These are phyloP conservation scores for Meripilus lineatus DNA, from an alignment of 1,284 basidiomycete species.

Conservation along the genomic window DNA sequence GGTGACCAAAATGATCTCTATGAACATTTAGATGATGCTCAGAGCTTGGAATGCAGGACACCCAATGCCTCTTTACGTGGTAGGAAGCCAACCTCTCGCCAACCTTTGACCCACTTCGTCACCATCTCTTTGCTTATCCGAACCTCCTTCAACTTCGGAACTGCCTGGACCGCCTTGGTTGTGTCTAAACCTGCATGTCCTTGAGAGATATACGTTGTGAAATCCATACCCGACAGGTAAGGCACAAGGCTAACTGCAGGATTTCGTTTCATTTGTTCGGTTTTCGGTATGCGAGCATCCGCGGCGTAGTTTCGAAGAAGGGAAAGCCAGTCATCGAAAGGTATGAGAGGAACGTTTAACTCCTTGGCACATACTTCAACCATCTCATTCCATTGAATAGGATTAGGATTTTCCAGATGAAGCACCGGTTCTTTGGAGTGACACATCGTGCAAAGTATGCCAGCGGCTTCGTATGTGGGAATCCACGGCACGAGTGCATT, in stretches of 20 bases:
- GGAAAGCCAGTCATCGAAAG: slow-evolving; percentile 19
- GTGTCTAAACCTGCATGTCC: slow-evolving; percentile 2
- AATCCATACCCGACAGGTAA: slow-evolving; percentile 12
- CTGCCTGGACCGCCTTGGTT: neutral
- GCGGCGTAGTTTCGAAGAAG: slow-evolving; percentile 11
- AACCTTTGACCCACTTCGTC: neutral
- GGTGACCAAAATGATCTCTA: too few species aligned
- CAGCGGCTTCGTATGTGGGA: slow-evolving; percentile 15
- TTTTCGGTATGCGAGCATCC: slow-evolving; percentile 1
- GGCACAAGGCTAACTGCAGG: slow-evolving; percentile 18
- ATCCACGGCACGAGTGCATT: slow-evolving; percentile 22
- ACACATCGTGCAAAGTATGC: slow-evolving; percentile 15
- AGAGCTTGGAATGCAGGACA: too few species aligned
- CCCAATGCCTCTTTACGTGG: neutral
- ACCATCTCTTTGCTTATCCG: neutral
- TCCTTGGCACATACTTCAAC: slow-evolving; percentile 16
- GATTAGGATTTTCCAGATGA: slow-evolving; percentile 26
- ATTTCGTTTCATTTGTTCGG: slow-evolving; percentile 14
- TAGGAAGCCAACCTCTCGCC: neutral
- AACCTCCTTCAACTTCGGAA: neutral
- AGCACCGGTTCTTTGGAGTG: slow-evolving; percentile 16
- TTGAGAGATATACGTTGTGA: neutral
- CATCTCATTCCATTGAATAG: slow-evolving; percentile 17
- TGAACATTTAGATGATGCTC: too few species aligned
- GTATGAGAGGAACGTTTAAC: slow-evolving; percentile 18